Conservation (phyloP, 179 eudicot species). For the Silene noctiflora region DNA sequence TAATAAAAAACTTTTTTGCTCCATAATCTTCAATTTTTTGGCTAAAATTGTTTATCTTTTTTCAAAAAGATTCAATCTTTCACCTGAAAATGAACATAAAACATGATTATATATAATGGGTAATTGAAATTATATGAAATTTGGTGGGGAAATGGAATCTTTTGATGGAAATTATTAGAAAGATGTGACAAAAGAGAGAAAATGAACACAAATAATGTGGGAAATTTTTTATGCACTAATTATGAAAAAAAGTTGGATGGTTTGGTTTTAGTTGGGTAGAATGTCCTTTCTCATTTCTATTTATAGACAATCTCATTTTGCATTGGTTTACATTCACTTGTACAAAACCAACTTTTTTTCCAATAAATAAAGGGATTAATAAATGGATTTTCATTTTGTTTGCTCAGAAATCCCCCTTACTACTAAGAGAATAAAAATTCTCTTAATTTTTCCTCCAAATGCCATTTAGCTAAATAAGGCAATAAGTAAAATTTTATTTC, state of each 20-base stretch:
- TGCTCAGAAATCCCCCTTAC: no score
- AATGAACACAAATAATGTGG: constrained; percentile 13
- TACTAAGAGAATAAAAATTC: no score
- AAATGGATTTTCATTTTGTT: no score
- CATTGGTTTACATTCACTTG: constrained; percentile 23
- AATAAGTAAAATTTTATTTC: no score
- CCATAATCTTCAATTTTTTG: constrained; percentile 24
- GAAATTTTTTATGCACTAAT: constrained; percentile 6
- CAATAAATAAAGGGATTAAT: background rate
- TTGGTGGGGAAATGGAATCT: constrained; percentile 11
- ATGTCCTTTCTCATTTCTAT: constrained; percentile 30
- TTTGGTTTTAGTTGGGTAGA: constrained; percentile 20
- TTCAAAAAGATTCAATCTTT: constrained; percentile 35
- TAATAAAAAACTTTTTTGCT: constrained; percentile 40
- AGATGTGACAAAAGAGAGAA: background rate
- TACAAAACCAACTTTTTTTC: background rate
- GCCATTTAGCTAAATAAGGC: no score
- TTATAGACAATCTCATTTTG: constrained; percentile 28
- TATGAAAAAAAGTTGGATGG: constrained; percentile 11
- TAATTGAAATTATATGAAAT: background rate
- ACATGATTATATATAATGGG: background rate
- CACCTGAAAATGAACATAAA: background rate
- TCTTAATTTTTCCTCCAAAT: no score
- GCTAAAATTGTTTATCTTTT: background rate
- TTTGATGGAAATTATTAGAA: constrained; percentile 13